Evolutionary conservation across 2,329 filamentous ascomycete genomes (phyloP), one percentile per base, ranked within the genome.

Genomic region (Monilinia laxa): DNA sequence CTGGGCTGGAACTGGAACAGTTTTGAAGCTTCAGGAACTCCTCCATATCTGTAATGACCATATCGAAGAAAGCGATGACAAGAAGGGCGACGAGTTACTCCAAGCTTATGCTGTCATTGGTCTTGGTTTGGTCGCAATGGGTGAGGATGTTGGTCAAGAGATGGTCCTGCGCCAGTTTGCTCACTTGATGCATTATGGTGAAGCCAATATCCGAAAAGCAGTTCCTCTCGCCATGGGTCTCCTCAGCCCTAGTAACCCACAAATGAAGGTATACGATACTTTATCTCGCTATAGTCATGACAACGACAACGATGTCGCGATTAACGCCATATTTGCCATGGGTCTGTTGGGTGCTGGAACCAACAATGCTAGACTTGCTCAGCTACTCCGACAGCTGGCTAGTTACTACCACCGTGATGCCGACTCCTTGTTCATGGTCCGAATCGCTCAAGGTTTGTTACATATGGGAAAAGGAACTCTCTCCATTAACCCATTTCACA

Each of bases 241-340:
- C 65, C 90, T 99, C 76, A 97, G 92, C 80, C 92, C 96, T 16
- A 97, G 93, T 81, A 99, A 99, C 81, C 95, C 95, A 14, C 96
- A 99, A 78, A 99, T 99, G 94, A 99, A 98, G 84, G 91, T 99
- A 58, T 99, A 99, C 81, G 95, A 99, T 78, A 99, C 95, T 0
- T 83, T 99, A 14, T 99, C 95, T 62, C 86, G 95, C 76, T 99
- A 99, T 84, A 96, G 91, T 71, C 95, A 99, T 85, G 95, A 99
- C 81, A 99, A 95, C 73, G 95, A 99, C 80, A 96, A 94, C 70
- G 95, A 99, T 75, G 95, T 99, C 57, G 95, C 95, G 51, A 91
- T 99, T 79, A 99, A 98, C 77, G 93, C 95, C 75, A 99, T 99
- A 77, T 99, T 99, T 76, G 93, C 95, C 72, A 99, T 99, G 95